phyloP scores from a whole-genome alignment of 352 stramenopile genomes.

The Phytophthora podocarpi region DNA sequence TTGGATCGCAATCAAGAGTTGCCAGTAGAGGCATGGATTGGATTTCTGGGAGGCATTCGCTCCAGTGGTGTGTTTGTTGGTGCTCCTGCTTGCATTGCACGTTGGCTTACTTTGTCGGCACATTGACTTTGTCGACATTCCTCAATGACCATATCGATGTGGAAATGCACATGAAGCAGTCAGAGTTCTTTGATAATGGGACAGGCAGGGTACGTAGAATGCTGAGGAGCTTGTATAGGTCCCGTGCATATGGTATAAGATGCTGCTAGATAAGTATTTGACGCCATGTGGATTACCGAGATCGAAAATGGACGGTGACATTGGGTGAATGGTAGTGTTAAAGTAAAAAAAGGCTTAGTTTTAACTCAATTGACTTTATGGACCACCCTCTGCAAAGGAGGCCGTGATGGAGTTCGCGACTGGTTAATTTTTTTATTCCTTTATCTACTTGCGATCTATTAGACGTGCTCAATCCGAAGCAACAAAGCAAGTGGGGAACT shows the following conservation, averaged over 20 bases:
- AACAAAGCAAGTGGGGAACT: no score
- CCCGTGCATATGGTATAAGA: conserved; percentile 12
- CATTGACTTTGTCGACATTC: conserved; percentile 18
- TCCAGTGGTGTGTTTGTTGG: neutral
- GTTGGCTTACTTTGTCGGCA: neutral
- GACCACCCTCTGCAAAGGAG: no score
- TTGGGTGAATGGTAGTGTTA: no score
- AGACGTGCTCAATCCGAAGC: no score
- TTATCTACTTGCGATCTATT: no score
- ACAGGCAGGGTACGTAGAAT: conserved; percentile 4
- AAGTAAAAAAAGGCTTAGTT: no score
- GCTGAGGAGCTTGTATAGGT: conserved; percentile 11
- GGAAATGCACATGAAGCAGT: conserved; percentile 16
- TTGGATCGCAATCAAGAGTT: conserved; percentile 6
- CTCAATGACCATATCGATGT: conserved; percentile 9
- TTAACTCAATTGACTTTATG: no score
- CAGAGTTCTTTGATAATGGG: conserved; percentile 8
- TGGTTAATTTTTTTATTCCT: no score
- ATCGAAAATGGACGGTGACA: conserved; percentile 14
- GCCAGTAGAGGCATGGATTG: neutral
- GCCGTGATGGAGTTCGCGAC: no score
- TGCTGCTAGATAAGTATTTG: conserved; percentile 3
- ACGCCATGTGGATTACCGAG: neutral
- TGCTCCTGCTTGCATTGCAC: conserved; percentile 8
- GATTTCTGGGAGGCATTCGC: conserved; percentile 10